These are phyloP conservation scores for Boletus speciosus DNA, from an alignment of 768 basidiomycete genomes.

Conservation along the genomic window DNA sequence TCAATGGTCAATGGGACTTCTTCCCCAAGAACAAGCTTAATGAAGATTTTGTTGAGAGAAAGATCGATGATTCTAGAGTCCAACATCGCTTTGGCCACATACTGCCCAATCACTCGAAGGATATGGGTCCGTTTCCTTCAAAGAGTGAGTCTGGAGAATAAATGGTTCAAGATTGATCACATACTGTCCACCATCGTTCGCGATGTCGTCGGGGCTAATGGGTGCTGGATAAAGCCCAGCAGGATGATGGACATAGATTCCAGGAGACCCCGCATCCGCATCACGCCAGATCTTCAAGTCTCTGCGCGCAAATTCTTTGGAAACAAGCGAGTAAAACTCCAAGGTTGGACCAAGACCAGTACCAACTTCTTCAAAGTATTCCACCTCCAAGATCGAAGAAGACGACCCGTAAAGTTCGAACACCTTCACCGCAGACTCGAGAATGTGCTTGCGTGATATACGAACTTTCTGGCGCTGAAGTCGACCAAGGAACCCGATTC, in stretches of 20 bases:
- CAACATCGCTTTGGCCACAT: constrained; percentile 94
- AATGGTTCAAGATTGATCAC: constrained; percentile 24
- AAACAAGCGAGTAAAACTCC: constrained; percentile 98
- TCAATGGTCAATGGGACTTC: constrained; percentile 80
- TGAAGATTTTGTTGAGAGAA: constrained; percentile 91
- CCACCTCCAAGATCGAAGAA: constrained; percentile 91
- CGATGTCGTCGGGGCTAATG: constrained; percentile 62
- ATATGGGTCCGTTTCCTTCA: constrained; percentile 79
- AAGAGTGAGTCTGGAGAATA: background rate
- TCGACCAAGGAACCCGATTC: constrained; percentile 88
- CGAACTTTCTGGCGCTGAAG: constrained; percentile 95
- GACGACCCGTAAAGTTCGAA: constrained; percentile 96
- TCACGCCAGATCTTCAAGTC: constrained; percentile 92
- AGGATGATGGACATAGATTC: constrained; percentile 79
- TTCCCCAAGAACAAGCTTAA: constrained; percentile 85
- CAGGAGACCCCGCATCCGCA: constrained; percentile 58
- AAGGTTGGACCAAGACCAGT: constrained; percentile 96
- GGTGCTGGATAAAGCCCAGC: constrained; percentile 88
- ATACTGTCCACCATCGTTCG: constrained; percentile 72
- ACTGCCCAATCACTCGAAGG: constrained; percentile 89
- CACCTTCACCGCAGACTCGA: constrained; percentile 95
- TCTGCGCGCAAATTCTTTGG: constrained; percentile 88
- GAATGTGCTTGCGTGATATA: constrained; percentile 89
- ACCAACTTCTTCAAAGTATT: constrained; percentile 98
- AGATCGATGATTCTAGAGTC: constrained; percentile 98